These are phyloP conservation scores for Curvularia spicifera DNA, from an alignment of 2,329 filamentous ascomycete genomes.

Conservation along the genomic window DNA sequence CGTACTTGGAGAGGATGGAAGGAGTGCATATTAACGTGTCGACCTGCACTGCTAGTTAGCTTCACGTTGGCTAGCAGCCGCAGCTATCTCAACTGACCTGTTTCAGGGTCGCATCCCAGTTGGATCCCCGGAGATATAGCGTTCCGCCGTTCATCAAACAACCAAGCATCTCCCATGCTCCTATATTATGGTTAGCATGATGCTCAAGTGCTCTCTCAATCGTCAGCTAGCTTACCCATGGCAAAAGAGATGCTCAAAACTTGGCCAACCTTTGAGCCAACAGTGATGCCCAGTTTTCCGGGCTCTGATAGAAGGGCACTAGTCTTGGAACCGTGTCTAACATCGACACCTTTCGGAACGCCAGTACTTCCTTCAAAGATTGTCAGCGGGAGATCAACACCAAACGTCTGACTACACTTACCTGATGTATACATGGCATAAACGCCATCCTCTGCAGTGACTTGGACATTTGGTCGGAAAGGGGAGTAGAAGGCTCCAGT, in stretches of 20 bases:
- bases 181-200: slow-evolving; percentile 41
- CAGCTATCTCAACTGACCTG: slow-evolving; percentile 46
- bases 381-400: slow-evolving; percentile 8
- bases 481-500: slow-evolving; percentile 24
- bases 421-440: slow-evolving; percentile 61
- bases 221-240: slow-evolving; percentile 59
- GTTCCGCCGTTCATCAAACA: slow-evolving; percentile 65
- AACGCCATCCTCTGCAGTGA: slow-evolving; percentile 34
- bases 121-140: slow-evolving; percentile 59
- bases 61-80: neutral
- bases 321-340: slow-evolving; percentile 62
- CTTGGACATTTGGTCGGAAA: slow-evolving; percentile 24
- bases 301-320: slow-evolving; percentile 62
- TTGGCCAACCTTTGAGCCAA: slow-evolving; percentile 61
- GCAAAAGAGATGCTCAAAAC: slow-evolving; percentile 66
- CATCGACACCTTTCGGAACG: slow-evolving; percentile 65
- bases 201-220: neutral
- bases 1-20: slow-evolving; percentile 60
- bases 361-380: slow-evolving; percentile 57
- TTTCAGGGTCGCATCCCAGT: slow-evolving; percentile 57
- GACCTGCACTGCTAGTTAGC: slow-evolving; percentile 45
- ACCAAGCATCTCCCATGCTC: slow-evolving; percentile 66
- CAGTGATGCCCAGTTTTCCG: slow-evolving; percentile 58
- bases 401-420: slow-evolving; percentile 3
- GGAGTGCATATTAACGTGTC: slow-evolving; percentile 64